Base-by-base conservation (phyloP, 768 basidiomycete genomes). In the Suillus fuscotomentosus region DNA sequence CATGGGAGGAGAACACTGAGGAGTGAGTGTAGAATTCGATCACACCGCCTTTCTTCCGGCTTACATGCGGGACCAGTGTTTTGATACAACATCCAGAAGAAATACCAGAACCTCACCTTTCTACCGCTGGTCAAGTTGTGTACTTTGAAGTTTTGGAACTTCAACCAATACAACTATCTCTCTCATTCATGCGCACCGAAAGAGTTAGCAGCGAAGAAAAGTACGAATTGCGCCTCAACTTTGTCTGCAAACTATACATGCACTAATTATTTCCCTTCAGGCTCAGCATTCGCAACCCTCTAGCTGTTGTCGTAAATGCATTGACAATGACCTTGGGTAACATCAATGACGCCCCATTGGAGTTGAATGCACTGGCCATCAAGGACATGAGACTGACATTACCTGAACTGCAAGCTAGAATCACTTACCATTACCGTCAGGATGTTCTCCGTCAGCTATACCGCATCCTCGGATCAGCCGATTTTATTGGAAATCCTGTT, bases 141-240 rank as follows among this genome's bases (percentile, higher is more conserved):
- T 99, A 99, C 79, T 99, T 99, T 70, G 97, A 99, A 77, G 86
- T 95, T 14, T 83, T 99, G 8, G 94, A 97, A 70, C 81, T 99
- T 36, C 97, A 99, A 67, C 97, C 97, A 7, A 92, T 99, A 71
- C 88, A 90, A 67, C 81, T 99, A 5, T 89, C 93, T 1, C 77
- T 99, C 20, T 99, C 97, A 0, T 99, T 99, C 81, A 97, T 97
- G 93, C 88, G 96, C 20, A 97, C 97, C 1, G 97, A 98, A 70
- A 82, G 93, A 36, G 87, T 97, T 63, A 97, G 91, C 75, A 91
- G 91, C 48, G 95, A 95, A 72, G 92, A 95, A 72, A 95, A 95
- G 97, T 97, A 75, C 70, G 89, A 67, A 17, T 15, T 6, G 38
- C 31, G n/a, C 9, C 36, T 39, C 41, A 34, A 36, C 34, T 31